Base-by-base conservation (phyloP, 225 moss, liverwort and hornwort genomes). In the Anthoceros angustus region DNA sequence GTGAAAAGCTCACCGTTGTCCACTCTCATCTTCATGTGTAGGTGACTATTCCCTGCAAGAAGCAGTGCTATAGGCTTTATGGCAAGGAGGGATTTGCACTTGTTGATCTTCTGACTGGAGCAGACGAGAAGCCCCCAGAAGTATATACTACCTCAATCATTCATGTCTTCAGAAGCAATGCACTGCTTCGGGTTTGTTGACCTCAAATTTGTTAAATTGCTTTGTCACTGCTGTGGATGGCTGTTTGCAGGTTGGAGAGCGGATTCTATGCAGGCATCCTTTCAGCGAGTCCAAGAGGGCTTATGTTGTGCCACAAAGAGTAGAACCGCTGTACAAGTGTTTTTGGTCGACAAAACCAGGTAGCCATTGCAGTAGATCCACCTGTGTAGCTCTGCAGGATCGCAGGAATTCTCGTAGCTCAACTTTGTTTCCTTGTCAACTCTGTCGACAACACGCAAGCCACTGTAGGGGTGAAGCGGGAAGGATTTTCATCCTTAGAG, bases 21-120 rank as follows among this genome's bases (percentile, higher is more conserved):
- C 12, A 2, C 38, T 64, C 25, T n/a, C 2, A n/a, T 25, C 38
- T 64, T 3, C 12, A 2, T 5, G 15, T 64, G 15, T 64, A 95
- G 91, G 91, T 91, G 45, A 98, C 95, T 42, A 98, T 98, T 38
- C 95, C 95, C n/a, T 87, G 95, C 69, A 98, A 91, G 74, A 98
- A 98, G 73, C 80, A 78, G 69, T 80, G 82, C 40, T 98, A 84
- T 67, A 76, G 95, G 70, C 80, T 98, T 62, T 98, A 84, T 72
- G 91, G 95, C 15, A 81, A 72, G 66, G 88, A 87, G 65, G 91
- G 85, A 63, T 86, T 86, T 74, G 87, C 91, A 62, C 77, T 98
- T 73, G 79, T 87, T 72, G 95, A 98, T 67, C 82, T 98, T 72
- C 73, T 98, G 84, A 70, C 91, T 40, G 91, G 95, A 76, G 88